These are phyloP conservation scores for Pyrenochaeta sp. DNA, from an alignment of 2,329 filamentous ascomycete genomes.

Conservation along the genomic window DNA sequence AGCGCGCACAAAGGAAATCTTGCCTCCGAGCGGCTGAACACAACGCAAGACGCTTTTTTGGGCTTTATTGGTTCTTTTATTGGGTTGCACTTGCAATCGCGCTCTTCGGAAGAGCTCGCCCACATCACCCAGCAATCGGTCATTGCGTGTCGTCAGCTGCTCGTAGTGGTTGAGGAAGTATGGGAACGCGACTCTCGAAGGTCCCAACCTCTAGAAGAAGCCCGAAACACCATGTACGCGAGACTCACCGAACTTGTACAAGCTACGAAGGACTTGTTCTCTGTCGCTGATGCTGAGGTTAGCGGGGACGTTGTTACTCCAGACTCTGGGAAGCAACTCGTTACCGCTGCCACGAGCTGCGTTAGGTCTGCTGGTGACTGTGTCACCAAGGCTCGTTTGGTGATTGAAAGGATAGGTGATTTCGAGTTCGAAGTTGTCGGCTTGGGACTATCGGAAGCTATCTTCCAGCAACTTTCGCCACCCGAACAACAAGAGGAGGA, in stretches of 20 bases:
- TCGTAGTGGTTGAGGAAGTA: slow-evolving; percentile 82
- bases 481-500: slow-evolving; percentile 18
- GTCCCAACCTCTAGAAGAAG: slow-evolving; percentile 71
- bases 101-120: slow-evolving; percentile 84
- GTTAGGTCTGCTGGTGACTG: slow-evolving; percentile 92
- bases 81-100: slow-evolving; percentile 91
- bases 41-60: slow-evolving; percentile 85
- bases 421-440: slow-evolving; percentile 73
- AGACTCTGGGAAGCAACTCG: slow-evolving; percentile 77
- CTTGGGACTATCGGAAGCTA: slow-evolving; percentile 52
- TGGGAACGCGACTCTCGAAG: slow-evolving; percentile 77
- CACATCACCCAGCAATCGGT: slow-evolving; percentile 85
- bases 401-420: slow-evolving; percentile 89
- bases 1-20: slow-evolving; percentile 73
- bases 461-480: slow-evolving; percentile 44
- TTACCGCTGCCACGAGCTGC: slow-evolving; percentile 83
- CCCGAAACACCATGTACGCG: slow-evolving; percentile 79
- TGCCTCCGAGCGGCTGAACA: slow-evolving; percentile 81
- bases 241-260: slow-evolving; percentile 81
- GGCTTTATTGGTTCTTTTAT: slow-evolving; percentile 94
- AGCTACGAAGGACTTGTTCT: slow-evolving; percentile 81
- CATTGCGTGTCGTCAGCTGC: slow-evolving; percentile 78
- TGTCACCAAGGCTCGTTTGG: slow-evolving; percentile 82
- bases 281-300: slow-evolving; percentile 71
- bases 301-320: slow-evolving; percentile 81